A percentile compares a stretch with the other conserved stretches of the same genome.
These are phyloP conservation scores for Castanea mollissima DNA, from an alignment of 306 rosid species.

Conservation along the genomic window DNA sequence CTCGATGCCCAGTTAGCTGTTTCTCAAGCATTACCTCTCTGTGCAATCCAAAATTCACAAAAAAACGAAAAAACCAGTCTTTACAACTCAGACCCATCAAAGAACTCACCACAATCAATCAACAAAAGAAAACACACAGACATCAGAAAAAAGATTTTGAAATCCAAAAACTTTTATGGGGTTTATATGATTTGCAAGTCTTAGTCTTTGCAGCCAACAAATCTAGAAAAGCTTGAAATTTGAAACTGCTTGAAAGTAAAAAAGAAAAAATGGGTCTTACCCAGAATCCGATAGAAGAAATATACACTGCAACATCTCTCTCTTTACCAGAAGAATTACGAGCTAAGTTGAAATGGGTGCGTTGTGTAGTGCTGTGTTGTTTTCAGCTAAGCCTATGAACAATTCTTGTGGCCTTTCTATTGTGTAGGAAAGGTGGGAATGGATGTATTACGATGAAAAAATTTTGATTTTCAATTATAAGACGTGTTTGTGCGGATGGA, in stretches of 20 bases:
- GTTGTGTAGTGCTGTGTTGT: background rate
- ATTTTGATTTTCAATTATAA: background rate
- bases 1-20: constrained; percentile 94
- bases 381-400: background rate
- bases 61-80: background rate
- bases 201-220: background rate
- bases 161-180: background rate
- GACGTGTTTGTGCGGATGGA: too few relatives aligned
- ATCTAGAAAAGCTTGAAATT: background rate
- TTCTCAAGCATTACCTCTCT: constrained; percentile 97
- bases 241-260: background rate
- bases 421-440: background rate
- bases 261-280: constrained; percentile 28
- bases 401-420: background rate
- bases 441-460: background rate
- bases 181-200: background rate
- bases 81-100: constrained; percentile 4
- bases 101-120: background rate
- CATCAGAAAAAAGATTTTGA: background rate
- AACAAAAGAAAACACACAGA: background rate
- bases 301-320: constrained; percentile 86
- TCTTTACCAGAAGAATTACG: background rate
- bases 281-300: constrained; percentile 98
- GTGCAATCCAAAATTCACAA: constrained; percentile 22
- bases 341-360: background rate